Evolutionary conservation across 495 filamentous ascomycete genomes (phyloP).

Genomic region (Tuber magnatum): DNA sequence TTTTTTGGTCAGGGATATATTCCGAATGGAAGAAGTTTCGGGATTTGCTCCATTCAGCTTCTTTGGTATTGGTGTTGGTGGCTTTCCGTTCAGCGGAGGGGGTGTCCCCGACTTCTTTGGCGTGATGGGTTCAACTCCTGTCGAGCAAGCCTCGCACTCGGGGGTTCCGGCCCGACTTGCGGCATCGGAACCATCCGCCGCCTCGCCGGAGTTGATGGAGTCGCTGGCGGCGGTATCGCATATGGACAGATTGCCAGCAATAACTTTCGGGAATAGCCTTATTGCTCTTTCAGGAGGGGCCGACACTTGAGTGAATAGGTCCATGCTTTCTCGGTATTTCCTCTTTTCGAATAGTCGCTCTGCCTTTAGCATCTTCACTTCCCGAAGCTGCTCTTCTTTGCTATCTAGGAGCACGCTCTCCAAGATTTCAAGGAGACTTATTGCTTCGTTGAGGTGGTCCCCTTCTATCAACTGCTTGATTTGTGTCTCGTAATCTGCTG

Average conservation of each 20-base stretch:
- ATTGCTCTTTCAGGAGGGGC: constrained; percentile 87
- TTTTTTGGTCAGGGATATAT: constrained; percentile 30
- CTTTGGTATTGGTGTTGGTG: constrained; percentile 11
- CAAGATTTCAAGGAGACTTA: constrained; percentile 78
- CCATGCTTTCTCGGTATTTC: constrained; percentile 82
- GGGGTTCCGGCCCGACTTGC: constrained; percentile 24
- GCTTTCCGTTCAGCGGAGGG: neutral
- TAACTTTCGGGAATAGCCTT: constrained; percentile 69
- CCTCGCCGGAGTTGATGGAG: constrained; percentile 41
- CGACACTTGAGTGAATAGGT: constrained; percentile 75
- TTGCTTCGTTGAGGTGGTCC: constrained; percentile 79
- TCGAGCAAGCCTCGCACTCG: constrained; percentile 5
- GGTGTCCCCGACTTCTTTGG: neutral
- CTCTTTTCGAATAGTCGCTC: constrained; percentile 70
- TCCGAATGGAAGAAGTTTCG: constrained; percentile 28
- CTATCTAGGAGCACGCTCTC: constrained; percentile 80
- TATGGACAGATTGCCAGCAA: constrained; percentile 71
- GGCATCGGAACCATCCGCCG: constrained; percentile 40
- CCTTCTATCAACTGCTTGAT: constrained; percentile 73
- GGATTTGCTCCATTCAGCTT: constrained; percentile 26
- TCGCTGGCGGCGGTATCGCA: constrained; percentile 47
- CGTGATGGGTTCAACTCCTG: neutral
- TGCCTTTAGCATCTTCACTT: constrained; percentile 84
- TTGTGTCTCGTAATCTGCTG: constrained; percentile 87
- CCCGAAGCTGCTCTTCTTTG: constrained; percentile 68